A percentile compares a stretch with the other conserved stretches of the same genome.
Evolutionary conservation across 192 early-diverging fungal species (phyloP).

Genomic region (Coemansia sp.): DNA sequence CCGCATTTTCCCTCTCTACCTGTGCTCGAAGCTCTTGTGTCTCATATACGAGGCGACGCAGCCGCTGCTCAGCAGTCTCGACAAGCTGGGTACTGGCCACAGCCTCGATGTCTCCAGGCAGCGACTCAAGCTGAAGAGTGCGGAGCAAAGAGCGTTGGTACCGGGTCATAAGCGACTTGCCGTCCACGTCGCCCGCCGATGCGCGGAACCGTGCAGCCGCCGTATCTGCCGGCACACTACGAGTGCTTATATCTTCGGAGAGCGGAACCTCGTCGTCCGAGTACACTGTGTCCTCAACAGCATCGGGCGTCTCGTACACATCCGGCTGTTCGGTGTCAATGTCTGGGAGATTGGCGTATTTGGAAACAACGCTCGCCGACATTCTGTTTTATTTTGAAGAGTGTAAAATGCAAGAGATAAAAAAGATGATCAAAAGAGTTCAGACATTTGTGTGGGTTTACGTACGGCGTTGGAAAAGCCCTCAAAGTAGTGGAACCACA

Average conservation of each 20-base stretch:
- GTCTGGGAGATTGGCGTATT: constrained; percentile 78
- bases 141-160: constrained; percentile 47
- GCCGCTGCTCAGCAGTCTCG: constrained; percentile 74
- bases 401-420: not conserved
- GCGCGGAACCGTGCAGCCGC: constrained; percentile 39
- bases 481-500: constrained; percentile 82
- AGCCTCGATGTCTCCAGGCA: constrained; percentile 9
- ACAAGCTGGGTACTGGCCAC: constrained; percentile 31
- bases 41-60: constrained; percentile 78
- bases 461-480: constrained; percentile 91
- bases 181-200: constrained; percentile 18
- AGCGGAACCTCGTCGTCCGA: constrained; percentile 15
- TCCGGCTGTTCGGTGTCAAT: constrained; percentile 70
- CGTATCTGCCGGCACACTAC: not conserved
- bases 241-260: constrained; percentile 27
- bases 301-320: constrained; percentile 84
- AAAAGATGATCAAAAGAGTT: constrained; percentile 56
- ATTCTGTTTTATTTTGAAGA: not conserved
- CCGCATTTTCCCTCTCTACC: constrained; percentile 21
- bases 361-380: constrained; percentile 42
- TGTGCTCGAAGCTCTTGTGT: constrained; percentile 77
- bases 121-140: constrained; percentile 41
- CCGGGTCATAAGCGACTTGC: constrained; percentile 21
- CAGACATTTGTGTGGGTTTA: constrained; percentile 65
- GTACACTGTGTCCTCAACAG: too few relatives aligned